phyloP scores from a whole-genome alignment of 805 yeast genomes.

The Saccharomycopsis sp. region DNA sequence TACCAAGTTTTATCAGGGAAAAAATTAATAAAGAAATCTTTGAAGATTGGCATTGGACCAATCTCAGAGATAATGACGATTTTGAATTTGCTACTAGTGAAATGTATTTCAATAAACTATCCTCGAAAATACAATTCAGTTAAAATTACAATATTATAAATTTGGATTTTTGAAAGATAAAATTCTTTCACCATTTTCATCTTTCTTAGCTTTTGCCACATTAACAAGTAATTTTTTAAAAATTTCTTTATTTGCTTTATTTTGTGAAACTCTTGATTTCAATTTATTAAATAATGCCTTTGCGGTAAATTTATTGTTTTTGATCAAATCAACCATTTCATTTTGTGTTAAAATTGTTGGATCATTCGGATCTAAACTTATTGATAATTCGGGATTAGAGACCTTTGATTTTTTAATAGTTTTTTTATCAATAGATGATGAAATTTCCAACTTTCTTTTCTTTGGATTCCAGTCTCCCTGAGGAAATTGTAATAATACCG shows the following conservation, averaged over 20 bases:
- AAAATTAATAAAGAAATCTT: no score
- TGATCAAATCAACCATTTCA: constrained; percentile 59
- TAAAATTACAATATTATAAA: no score
- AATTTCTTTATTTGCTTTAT: constrained; percentile 51
- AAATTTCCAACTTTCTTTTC: constrained; percentile 23
- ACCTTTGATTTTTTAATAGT: constrained; percentile 9
- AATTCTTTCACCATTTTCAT: constrained; percentile 27
- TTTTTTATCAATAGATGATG: background rate
- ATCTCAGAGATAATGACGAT: no score
- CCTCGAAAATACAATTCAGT: no score
- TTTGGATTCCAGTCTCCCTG: constrained; percentile 79
- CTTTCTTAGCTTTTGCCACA: constrained; percentile 37
- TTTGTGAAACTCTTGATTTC: constrained; percentile 50
- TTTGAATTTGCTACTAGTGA: no score
- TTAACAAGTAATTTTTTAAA: constrained; percentile 49
- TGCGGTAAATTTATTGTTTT: constrained; percentile 34
- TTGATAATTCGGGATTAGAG: constrained; percentile 13
- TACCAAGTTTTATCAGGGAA: no score
- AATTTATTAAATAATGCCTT: constrained; percentile 53
- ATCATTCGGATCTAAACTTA: constrained; percentile 8
- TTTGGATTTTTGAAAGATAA: constrained; percentile 11
- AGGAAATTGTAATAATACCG: constrained; percentile 57
- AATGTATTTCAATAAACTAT: no score
- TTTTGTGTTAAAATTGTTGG: constrained; percentile 47
- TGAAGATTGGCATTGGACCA: no score